A percentile compares a stretch with the other conserved stretches of the same genome.
These are phyloP conservation scores for Russula emetica DNA, from an alignment of 768 basidiomycete genomes.

Conservation along the genomic window DNA sequence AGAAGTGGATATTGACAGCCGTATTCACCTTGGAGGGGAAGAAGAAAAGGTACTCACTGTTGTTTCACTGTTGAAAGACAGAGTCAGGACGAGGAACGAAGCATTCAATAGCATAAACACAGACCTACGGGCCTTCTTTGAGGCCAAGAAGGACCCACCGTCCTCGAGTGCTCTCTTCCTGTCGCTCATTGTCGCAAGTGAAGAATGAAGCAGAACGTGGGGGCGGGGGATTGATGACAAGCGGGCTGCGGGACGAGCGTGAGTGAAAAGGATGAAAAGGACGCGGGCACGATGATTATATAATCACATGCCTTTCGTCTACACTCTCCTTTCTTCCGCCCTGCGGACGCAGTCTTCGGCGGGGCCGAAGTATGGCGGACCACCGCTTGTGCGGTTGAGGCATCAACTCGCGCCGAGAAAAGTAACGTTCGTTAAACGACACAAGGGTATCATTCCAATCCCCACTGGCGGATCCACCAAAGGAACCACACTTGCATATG, in stretches of 20 bases:
- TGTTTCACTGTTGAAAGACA: constrained; percentile 45
- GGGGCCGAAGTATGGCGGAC: constrained; percentile 1
- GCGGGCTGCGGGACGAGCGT: neutral
- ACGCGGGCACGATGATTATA: constrained; percentile 10
- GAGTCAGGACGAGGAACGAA: constrained; percentile 21
- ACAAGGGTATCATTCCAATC: constrained; percentile 85
- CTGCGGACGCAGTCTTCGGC: constrained; percentile 10
- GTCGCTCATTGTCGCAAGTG: constrained; percentile 20
- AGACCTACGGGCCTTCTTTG: constrained; percentile 51
- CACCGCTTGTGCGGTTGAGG: constrained; percentile 31
- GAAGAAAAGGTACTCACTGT: constrained; percentile 57
- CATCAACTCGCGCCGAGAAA: constrained; percentile 74
- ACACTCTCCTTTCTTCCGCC: constrained; percentile 28
- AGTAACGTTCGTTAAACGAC: constrained; percentile 80
- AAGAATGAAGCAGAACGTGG: neutral
- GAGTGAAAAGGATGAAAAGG: too few species aligned
- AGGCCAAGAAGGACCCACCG: constrained; percentile 11
- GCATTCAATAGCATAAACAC: constrained; percentile 25
- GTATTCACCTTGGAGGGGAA: constrained; percentile 65
- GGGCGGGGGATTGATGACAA: neutral
- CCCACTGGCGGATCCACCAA: constrained; percentile 88
- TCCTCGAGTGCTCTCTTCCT: constrained; percentile 26
- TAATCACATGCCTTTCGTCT: constrained; percentile 34
- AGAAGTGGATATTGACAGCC: constrained; percentile 46
- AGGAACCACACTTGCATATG: constrained; percentile 88